Base-by-base conservation (phyloP, 2,329 filamentous ascomycete genomes). In the Ascomycota sp. region DNA sequence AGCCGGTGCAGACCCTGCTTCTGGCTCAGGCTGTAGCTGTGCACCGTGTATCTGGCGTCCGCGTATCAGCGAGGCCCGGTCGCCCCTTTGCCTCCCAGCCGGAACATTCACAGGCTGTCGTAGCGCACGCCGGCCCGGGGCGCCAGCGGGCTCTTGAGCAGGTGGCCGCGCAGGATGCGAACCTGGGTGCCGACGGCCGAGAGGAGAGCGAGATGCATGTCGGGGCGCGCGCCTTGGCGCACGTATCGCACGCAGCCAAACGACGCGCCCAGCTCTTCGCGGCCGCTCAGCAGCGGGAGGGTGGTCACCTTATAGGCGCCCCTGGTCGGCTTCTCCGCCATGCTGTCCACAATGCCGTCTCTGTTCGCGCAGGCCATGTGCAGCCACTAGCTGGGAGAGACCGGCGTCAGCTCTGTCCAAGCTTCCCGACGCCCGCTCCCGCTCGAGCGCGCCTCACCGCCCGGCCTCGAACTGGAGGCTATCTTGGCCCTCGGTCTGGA, bases 361-460 rank as follows among this genome's bases (percentile, higher is more conserved):
- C 64, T 58, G 37, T 62, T 53, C 2, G 64, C 67, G 40, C 66
- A 69, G 27, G 62, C 58, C 26, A 69, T 51, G 35, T 67, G 65
- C 12, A 67, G 46, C 64, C 66, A 72, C 67, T 63, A 72, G 36
- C 67, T 71, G 35, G 8, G 10, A 13, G 8, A n/a, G 7, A 25
- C 31, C 9, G 31, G 51, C 34, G 49, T 48, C 34, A 33, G 35
- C 25, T 3, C 11, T 6, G 16, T 9, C 8, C 9, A 12, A 7
- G 3, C 6, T 16, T 3, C 3, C 7, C 9, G 21, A 10, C 4
- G 16, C 16, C 16, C 16, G 16, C 16, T 21, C 16, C 16, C 16
- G 3, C 16, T 12, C 24, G 24, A 2, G 6, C 13, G 12, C 4
- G n/a, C 48, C 61, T 51, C 47, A 68, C 64, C 63, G 51, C 36